Conservation (phyloP, 768 basidiomycete genomes). For the Tremella mesenterica region DNA sequence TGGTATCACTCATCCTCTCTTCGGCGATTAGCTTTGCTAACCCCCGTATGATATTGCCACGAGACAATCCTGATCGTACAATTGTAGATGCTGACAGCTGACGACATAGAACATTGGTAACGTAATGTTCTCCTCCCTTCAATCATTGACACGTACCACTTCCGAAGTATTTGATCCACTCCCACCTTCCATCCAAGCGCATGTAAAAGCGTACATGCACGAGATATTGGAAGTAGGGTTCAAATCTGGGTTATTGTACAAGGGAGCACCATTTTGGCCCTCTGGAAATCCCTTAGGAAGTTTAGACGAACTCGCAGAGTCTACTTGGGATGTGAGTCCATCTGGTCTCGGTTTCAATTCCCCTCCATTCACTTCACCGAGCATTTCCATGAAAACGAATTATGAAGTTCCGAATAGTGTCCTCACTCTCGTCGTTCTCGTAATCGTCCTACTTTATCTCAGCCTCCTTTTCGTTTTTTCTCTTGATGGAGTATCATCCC, state of each 20-base stretch:
- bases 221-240: slow-evolving; percentile 36
- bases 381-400: too few relatives aligned
- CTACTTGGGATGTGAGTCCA: slow-evolving; percentile 21
- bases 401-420: too few relatives aligned
- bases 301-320: slow-evolving; percentile 7
- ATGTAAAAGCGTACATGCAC: slow-evolving; percentile 20
- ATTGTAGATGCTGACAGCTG: not conserved
- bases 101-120: slow-evolving; percentile 36
- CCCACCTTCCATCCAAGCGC: slow-evolving; percentile 2
- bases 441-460: too few relatives aligned
- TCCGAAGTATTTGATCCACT: slow-evolving; percentile 12
- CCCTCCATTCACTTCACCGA: too few relatives aligned
- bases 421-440: too few relatives aligned
- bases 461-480: too few relatives aligned
- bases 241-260: slow-evolving; percentile 23
- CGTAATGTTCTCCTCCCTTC: slow-evolving; percentile 30
- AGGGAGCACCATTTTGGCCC: slow-evolving; percentile 25
- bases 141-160: slow-evolving; percentile 28
- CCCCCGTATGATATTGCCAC: too few relatives aligned
- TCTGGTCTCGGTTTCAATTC: too few relatives aligned
- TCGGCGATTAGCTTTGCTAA: too few relatives aligned
- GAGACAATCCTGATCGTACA: not conserved
- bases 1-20: too few relatives aligned
- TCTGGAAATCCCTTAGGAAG: slow-evolving; percentile 14
- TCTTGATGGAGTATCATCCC: too few relatives aligned